Conservation (phyloP, 2,329 filamentous ascomycete genomes). For the Neoarthrinium moseri region DNA sequence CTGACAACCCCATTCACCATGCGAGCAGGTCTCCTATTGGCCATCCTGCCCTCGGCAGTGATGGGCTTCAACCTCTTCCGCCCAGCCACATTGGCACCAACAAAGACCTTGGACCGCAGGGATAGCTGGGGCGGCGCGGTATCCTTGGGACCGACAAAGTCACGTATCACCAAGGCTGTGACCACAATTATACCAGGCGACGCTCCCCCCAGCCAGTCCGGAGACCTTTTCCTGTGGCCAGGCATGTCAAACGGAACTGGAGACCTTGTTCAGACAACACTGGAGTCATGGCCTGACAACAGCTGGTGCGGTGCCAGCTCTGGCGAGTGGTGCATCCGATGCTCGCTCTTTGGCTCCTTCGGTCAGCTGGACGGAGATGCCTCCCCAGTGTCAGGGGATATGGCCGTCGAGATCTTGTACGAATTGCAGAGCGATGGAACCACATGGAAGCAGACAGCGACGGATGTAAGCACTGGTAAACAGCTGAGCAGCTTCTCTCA, state of each 20-base stretch:
- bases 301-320: slow-evolving; percentile 7
- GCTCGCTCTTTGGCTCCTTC: slow-evolving; percentile 8
- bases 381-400: background rate
- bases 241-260: slow-evolving; percentile 8
- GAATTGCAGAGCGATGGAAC: slow-evolving; percentile 5
- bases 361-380: slow-evolving; percentile 6
- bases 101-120: slow-evolving; percentile 2
- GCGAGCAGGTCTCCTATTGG: background rate
- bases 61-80: slow-evolving; percentile 5
- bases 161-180: slow-evolving; percentile 5
- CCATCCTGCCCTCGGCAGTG: slow-evolving; percentile 2
- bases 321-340: slow-evolving; percentile 8
- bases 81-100: background rate
- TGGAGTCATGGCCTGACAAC: slow-evolving; percentile 9
- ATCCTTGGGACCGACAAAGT: slow-evolving; percentile 7
- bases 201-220: background rate
- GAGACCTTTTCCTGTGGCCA: slow-evolving; percentile 4
- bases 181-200: background rate
- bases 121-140: slow-evolving; percentile 7
- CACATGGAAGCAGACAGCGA: slow-evolving; percentile 6
- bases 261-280: slow-evolving; percentile 7
- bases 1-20: no score
- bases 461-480: slow-evolving; percentile 4
- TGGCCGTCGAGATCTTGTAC: slow-evolving; percentile 6
- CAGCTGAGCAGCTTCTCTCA: slow-evolving; percentile 5